Conservation (phyloP, 228 moss, liverwort and hornwort species). For the Sphagnum magellanicum region DNA sequence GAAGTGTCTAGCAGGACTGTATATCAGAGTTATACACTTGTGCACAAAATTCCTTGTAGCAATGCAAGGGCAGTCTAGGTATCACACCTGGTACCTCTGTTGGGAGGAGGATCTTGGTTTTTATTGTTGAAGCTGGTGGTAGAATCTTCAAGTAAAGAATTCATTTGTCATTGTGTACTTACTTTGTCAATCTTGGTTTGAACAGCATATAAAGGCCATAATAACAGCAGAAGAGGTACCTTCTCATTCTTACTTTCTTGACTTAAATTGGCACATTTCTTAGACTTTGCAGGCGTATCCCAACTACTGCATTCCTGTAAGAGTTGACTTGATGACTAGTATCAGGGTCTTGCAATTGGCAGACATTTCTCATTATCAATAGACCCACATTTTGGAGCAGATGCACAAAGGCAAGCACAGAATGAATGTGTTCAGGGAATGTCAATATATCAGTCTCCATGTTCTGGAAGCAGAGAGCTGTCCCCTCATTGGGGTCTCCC, state of each 20-base stretch:
- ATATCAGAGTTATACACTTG: neutral
- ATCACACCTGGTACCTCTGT: neutral
- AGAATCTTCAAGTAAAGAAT: neutral
- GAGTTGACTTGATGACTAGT: neutral
- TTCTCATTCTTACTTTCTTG: constrained; percentile 1
- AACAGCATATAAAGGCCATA: constrained; percentile 53
- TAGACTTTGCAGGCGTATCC: neutral
- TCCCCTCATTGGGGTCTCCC: too few species aligned
- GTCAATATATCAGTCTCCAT: too few species aligned
- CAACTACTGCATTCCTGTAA: neutral
- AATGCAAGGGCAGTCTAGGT: too few species aligned
- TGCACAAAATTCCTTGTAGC: neutral
- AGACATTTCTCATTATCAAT: neutral
- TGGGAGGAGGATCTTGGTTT: neutral
- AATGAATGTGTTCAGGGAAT: neutral
- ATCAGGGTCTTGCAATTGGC: neutral
- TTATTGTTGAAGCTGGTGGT: too few species aligned
- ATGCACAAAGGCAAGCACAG: neutral
- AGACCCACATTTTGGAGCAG: neutral
- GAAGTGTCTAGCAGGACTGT: neutral
- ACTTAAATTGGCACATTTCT: neutral
- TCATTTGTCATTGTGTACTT: neutral
- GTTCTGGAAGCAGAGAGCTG: too few species aligned
- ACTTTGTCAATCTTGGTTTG: constrained; percentile 9
- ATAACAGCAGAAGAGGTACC: constrained; percentile 53